Base-by-base conservation (phyloP, 768 basidiomycete species). In the Lentinula sp. region DNA sequence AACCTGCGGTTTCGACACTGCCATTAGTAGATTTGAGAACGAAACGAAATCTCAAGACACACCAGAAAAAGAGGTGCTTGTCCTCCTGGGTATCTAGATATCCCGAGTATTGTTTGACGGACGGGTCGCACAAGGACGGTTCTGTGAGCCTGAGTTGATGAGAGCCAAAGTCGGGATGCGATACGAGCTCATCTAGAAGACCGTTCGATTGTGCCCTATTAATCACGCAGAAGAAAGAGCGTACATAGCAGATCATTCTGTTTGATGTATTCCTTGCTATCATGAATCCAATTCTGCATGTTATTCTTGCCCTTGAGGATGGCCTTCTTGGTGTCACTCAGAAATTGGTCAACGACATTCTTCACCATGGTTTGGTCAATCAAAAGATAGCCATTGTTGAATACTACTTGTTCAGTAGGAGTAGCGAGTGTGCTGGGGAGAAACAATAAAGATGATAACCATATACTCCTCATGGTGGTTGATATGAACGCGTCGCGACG, bases 21-120 rank as follows among this genome's bases (percentile, higher is more conserved):
- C 21, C 4, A 49, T 5, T 21, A 6, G 23, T 4, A 23, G 6
- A 4, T 43, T 39, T 16, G 13, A 9, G n/a, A 23, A 34, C 48
- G 40, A 23, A 52, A 49, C 21, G 43, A 49, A 52, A 55, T 9
- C 54, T 34, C 58, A 55, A 32, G 21, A 56, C 35, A 5, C 66
- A 88, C 91, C 91, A 94, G 77, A 92, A 93, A 81, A 94, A 95
- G 23, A 94, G 76, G 67, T 94, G 91, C 65, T 88, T 89, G 66
- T 86, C 84, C 8, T 89, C 83, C 0, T 84, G 83, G 59, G 92
- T 82, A 68, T 94, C 92, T 35, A 95, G 80, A 71, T 93, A 95
- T 32, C 92, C 92, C 37, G 88, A 89, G 63, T 88, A 84, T 68
- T 91, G 88, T 71, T 89, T 82, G 43, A 93, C 91, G n/a, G 80